These are phyloP conservation scores for Diutina ranongensis DNA, from an alignment of 1,139 yeast genomes.

Conservation along the genomic window DNA sequence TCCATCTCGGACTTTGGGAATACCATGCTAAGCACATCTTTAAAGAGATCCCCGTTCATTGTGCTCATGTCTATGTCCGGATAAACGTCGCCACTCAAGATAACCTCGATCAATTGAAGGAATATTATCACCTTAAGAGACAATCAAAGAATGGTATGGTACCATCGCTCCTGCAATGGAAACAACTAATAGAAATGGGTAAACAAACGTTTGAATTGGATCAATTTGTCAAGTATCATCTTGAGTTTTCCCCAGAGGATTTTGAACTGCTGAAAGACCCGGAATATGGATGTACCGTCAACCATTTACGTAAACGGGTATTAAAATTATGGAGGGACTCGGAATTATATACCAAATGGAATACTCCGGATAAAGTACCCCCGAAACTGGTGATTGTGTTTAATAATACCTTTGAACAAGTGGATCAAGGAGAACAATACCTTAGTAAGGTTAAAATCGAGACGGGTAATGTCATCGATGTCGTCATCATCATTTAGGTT, in stretches of 20 bases:
- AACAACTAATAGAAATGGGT: constrained; percentile 13
- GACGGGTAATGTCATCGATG: constrained; percentile 51
- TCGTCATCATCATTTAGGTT: no score
- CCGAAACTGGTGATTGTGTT: neutral
- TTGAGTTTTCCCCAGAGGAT: constrained; percentile 78
- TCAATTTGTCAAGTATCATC: constrained; percentile 45
- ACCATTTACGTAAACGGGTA: constrained; percentile 44
- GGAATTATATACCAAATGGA: constrained; percentile 22
- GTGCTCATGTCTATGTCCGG: constrained; percentile 58
- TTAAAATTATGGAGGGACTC: constrained; percentile 44
- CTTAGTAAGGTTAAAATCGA: constrained; percentile 52
- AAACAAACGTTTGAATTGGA: constrained; percentile 15
- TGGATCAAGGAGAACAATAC: constrained; percentile 23
- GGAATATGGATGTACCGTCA: constrained; percentile 61
- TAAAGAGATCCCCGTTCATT: constrained; percentile 61
- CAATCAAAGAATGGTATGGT: constrained; percentile 10
- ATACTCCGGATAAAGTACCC: constrained; percentile 11
- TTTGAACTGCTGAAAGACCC: constrained; percentile 31
- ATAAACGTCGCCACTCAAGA: constrained; percentile 21
- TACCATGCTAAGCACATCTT: constrained; percentile 58
- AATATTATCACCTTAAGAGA: constrained; percentile 20
- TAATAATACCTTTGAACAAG: neutral
- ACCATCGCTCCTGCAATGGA: constrained; percentile 16
- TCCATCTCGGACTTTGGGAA: constrained; percentile 40
- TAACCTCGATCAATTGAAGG: constrained; percentile 13